Evolutionary conservation across 768 basidiomycete genomes (phyloP).

Genomic region (Boletus huronensis): DNA sequence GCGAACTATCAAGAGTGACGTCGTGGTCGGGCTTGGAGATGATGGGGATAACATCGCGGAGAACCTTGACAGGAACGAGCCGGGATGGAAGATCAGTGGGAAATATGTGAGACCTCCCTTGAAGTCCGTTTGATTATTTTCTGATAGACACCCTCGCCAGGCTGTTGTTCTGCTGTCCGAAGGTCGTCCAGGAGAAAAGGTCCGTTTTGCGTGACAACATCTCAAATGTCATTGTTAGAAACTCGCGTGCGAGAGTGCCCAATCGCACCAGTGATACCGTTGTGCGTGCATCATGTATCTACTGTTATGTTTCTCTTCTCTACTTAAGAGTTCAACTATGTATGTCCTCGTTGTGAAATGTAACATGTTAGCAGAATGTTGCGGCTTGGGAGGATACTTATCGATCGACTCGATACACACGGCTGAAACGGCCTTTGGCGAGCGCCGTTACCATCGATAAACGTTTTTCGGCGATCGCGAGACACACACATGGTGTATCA

Average conservation of each 20-base stretch:
- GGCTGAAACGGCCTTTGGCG: neutral
- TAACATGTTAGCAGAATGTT: neutral
- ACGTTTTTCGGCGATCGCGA: neutral
- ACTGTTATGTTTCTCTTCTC: neutral
- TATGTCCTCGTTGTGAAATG: constrained; percentile 3
- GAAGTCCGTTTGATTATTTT: neutral
- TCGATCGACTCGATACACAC: neutral
- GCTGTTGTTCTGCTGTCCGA: constrained; percentile 86
- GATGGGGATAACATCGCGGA: constrained; percentile 70
- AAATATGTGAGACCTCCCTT: constrained; percentile 66
- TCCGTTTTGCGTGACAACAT: constrained; percentile 57
- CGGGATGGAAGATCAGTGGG: constrained; percentile 96
- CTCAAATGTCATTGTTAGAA: neutral
- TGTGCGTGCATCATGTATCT: neutral
- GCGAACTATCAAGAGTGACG: constrained; percentile 93
- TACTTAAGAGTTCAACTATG: neutral
- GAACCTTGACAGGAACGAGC: constrained; percentile 76
- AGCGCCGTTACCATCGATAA: neutral
- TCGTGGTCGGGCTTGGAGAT: constrained; percentile 80
- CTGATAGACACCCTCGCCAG: constrained; percentile 36
- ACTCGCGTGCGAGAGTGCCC: neutral
- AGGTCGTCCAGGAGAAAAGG: constrained; percentile 85
- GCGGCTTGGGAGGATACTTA: neutral
- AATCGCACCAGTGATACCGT: neutral
- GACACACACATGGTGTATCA: neutral